Base-by-base conservation (phyloP, 192 early-diverging fungal genomes). In the Spizellomyces punctatus region DNA sequence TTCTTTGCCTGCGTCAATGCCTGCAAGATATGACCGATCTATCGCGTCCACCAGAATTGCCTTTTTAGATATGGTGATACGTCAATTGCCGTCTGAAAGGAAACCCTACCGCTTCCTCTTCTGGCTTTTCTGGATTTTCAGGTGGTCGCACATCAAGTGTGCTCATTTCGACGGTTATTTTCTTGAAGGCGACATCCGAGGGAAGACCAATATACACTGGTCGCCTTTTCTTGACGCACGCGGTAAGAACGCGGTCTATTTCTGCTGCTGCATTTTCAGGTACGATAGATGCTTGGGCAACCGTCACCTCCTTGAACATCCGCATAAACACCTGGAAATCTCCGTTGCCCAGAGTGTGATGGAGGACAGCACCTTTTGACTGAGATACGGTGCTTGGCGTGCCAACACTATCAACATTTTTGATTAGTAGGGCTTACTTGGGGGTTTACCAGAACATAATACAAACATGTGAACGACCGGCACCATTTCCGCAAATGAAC, bases 311-410 rank as follows among this genome's bases (percentile, higher is more conserved):
- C n/a, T 72, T 43, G 67, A 63, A 84, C 76, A 84, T 84, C 4
- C 75, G 66, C 8, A 19, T 36, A 22, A 83, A 84, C 21, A 84
- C 81, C 7, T 59, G 46, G 65, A 79, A 84, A 27, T 84, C 76
- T n/a, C 83, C 83, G 42, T 84, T 84, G n/a, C 83, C 83, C 10
- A 84, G 76, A 17, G 83, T 76, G 43, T 84, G 83, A 61, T 84
- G 83, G 27, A 84, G 59, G 27, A 84, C 63, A 9, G 81, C 81
- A 19, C 83, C 83, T 10, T 72, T 47, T 6, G 78, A 62, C 66
- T 84, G 83, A 50, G 81, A 81, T 54, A 76, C 69, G 19, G 79
- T 83, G 16, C 64, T 73, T 8, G 83, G 83, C 8, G 82, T 81
- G 22, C 83, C 83, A 17, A 83, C 83, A 63, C 64, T 66, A 45